Base-by-base conservation (phyloP, 306 rosid genomes). In the Pyrus betulifolia region DNA sequence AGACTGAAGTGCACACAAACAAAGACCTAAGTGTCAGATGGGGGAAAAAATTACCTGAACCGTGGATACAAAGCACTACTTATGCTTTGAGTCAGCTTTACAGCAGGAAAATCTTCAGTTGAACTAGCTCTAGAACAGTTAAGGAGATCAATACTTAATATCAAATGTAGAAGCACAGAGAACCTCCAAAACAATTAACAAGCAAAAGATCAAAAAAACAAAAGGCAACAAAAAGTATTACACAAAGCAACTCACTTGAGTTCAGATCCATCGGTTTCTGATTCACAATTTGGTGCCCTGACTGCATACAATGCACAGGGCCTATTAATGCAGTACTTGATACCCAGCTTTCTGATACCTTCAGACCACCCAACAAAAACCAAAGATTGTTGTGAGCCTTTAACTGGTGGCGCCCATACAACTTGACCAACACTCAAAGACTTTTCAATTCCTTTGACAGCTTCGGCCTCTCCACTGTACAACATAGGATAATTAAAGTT, bases 331-430 rank as follows among this genome's bases (percentile, higher is more conserved):
- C 96, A 93, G 83, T 89, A 88, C 83, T 82, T 86, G 8, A 93
- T 93, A 76, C 98, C 98, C 77, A 93, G 93, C 82, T 91, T 93
- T 82, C 97, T 89, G 71, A 83, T 69, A 76, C 70, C 79, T 19
- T 78, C 86, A 58, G 93, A 85, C 98, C 96, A 93, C 77, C 97
- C 97, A 57, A 88, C 98, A 76, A 91, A 91, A 78, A 91, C 93
- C 84, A 93, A 82, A 83, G 82, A 83, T 66, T 87, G 88, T 72
- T 85, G 70, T 11, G 73, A 80, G 77, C 86, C 93, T 33, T 77
- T 72, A 42, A 30, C 42, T 68, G 82, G 75, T 73, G 93, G 97
- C 52, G 92, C 90, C 98, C 98, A 93, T 21, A 91, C 86, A 77
- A 93, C 97, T 87, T 93, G 98, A 69, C 98, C 98, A 75, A 87